Conservation (phyloP, 768 basidiomycete species). For the Roridomyces roridus region DNA sequence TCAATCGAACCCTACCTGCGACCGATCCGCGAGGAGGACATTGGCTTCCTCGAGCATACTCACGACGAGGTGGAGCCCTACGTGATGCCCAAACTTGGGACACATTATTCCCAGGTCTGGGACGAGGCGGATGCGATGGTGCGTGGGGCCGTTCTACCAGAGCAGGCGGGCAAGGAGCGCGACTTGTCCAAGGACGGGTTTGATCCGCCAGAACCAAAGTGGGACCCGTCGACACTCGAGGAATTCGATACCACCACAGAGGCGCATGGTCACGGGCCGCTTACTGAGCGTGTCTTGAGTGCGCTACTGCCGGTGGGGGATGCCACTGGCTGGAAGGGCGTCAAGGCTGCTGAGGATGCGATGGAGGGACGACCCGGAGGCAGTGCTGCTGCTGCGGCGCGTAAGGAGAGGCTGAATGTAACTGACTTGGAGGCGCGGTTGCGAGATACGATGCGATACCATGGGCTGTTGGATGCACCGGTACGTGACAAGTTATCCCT, state of each 20-base stretch:
- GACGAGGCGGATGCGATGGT: constrained; percentile 83
- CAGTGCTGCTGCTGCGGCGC: constrained; percentile 77
- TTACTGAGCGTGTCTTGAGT: constrained; percentile 86
- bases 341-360: constrained; percentile 83
- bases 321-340: constrained; percentile 69
- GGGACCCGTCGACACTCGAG: constrained; percentile 82
- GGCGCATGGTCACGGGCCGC: constrained; percentile 82
- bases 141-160: constrained; percentile 39
- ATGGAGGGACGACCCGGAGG: constrained; percentile 86
- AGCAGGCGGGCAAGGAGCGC: constrained; percentile 27
- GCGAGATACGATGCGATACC: constrained; percentile 77
- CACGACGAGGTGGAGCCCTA: constrained; percentile 92
- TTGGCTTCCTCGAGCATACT: constrained; percentile 90
- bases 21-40: constrained; percentile 90
- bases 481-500: constrained; percentile 51
- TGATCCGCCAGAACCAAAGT: constrained; percentile 65
- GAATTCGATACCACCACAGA: constrained; percentile 76
- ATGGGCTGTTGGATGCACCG: constrained; percentile 70
- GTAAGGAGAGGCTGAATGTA: constrained; percentile 78
- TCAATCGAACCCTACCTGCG: constrained; percentile 91
- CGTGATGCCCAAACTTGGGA: constrained; percentile 82
- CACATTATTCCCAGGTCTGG: constrained; percentile 92
- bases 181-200: constrained; percentile 45
- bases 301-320: constrained; percentile 77
- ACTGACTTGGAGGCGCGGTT: constrained; percentile 79